phyloP scores from a whole-genome alignment of 2,329 filamentous ascomycete genomes.

The Nannizziopsis arthrosporioides region DNA sequence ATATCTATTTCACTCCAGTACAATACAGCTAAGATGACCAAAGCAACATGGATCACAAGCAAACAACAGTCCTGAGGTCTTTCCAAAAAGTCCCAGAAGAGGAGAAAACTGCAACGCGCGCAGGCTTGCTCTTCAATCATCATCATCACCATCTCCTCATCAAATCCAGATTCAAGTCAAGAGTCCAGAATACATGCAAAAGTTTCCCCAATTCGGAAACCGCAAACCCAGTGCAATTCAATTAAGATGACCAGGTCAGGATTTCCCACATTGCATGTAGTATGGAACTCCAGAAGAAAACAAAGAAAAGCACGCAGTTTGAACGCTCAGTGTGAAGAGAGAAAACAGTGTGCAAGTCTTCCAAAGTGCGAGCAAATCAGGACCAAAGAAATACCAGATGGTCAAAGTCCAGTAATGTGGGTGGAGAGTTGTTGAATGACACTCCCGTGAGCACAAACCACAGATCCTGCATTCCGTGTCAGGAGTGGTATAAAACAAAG shows the following conservation, averaged over 20 bases:
- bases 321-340: too few relatives aligned
- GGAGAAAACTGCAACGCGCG: constrained; percentile 2
- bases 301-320: too few relatives aligned
- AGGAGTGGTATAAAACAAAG: constrained; percentile 2
- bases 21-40: constrained; percentile 17
- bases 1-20: constrained; percentile 8
- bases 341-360: too few relatives aligned
- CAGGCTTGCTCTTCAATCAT: neutral
- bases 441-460: neutral
- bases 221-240: constrained; percentile 25
- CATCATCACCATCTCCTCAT: too few relatives aligned
- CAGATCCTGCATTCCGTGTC: neutral
- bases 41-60: constrained; percentile 1
- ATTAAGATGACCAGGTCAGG: constrained; percentile 26
- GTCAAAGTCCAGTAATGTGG: too few relatives aligned
- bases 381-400: too few relatives aligned
- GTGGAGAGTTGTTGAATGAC: too few relatives aligned
- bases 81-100: neutral
- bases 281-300: too few relatives aligned
- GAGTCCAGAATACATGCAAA: neutral
- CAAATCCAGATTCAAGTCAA: too few relatives aligned
- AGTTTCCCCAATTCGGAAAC: neutral
- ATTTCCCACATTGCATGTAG: neutral
- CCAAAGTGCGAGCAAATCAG: too few relatives aligned
- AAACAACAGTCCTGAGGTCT: neutral